Percentiles rank a stretch among this genome's conserved stretches.
Conservation (phyloP, 1,139 yeast species). For the Geotrichum fermentans region DNA sequence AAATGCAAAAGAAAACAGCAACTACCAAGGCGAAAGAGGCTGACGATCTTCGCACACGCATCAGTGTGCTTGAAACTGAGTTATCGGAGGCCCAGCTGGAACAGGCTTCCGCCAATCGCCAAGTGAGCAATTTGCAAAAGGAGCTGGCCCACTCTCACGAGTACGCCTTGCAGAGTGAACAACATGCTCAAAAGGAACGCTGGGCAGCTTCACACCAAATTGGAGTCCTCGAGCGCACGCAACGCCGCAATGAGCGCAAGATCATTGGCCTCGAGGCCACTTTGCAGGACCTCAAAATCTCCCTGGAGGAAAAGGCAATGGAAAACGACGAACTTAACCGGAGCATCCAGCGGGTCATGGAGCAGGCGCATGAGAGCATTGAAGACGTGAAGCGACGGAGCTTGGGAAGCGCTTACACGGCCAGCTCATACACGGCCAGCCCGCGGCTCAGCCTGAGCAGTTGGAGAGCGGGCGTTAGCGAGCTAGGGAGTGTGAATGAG, state of each 20-base stretch:
- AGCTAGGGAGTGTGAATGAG: background rate
- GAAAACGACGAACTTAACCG: conserved; percentile 38
- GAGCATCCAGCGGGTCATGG: conserved; percentile 34
- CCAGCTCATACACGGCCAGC: background rate
- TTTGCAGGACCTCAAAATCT: conserved; percentile 36
- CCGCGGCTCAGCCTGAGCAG: background rate
- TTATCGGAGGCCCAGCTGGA: background rate
- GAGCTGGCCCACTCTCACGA: background rate
- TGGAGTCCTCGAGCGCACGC: conserved; percentile 29
- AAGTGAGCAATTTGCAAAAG: background rate
- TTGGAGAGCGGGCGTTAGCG: background rate
- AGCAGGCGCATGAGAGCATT: conserved; percentile 33
- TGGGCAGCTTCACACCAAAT: conserved; percentile 23
- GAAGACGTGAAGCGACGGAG: conserved; percentile 31
- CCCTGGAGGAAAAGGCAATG: conserved; percentile 38
- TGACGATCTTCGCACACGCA: background rate
- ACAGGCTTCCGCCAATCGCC: background rate
- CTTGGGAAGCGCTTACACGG: background rate
- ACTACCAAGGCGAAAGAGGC: background rate
- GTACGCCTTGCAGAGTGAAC: background rate
- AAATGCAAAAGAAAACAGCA: too few relatives aligned
- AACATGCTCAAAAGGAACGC: background rate
- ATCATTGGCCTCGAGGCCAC: conserved; percentile 31
- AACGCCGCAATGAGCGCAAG: conserved; percentile 28
- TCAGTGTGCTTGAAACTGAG: conserved; percentile 1